Evolutionary conservation across 2,329 filamentous ascomycete genomes (phyloP), one percentile per base, ranked within the genome.

Genomic region (Ophiostoma sp.): DNA sequence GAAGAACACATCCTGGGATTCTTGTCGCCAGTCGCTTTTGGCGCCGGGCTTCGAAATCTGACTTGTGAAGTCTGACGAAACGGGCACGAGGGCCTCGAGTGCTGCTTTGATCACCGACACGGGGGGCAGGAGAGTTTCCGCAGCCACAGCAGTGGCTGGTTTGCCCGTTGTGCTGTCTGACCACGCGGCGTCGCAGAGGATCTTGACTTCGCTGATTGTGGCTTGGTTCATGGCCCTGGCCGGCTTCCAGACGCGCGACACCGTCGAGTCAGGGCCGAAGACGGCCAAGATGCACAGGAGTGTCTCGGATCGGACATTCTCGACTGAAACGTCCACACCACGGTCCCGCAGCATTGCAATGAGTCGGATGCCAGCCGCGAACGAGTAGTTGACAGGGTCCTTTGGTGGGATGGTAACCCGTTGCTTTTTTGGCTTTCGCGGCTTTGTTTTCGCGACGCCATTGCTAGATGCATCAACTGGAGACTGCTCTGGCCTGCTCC

Each of bases 151-250:
- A 5, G n/a, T 38, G 42, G 12, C 42, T 45, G 42, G 14, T 18
- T 2, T 52, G 11, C 47, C n/a, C 16, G 18, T 8, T 47, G 41
- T 7, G 27, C 27, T 27, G 11, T 45, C 11, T n/a, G 47, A 12
- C 79, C 79, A 81, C 0, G 78, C 78, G 16, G 74, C 71, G 47
- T 80, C 77, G 52, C 78, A 75, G n/a, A 78, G 66, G 2, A 58
- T 67, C 72, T 78, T 79, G 68, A 78, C 77, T 58, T 78, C 73
- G 6, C 66, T 58, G 3, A 80, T 67, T 3, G 72, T 73, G 12
- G 79, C 70, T 27, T 70, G 74, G 68, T 77, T 73, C 8, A 14
- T 18, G 14, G 64, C 58, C 8, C 69, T 69, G n/a, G 69, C 68
- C 16, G 67, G 69, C 52, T 69, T 66, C 69, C 70, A 72, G 67